A percentile compares a stretch with the other conserved stretches of the same genome.
Evolutionary conservation across 805 yeast species (phyloP).

Genomic region (Sugiyamaella chiloensis): DNA sequence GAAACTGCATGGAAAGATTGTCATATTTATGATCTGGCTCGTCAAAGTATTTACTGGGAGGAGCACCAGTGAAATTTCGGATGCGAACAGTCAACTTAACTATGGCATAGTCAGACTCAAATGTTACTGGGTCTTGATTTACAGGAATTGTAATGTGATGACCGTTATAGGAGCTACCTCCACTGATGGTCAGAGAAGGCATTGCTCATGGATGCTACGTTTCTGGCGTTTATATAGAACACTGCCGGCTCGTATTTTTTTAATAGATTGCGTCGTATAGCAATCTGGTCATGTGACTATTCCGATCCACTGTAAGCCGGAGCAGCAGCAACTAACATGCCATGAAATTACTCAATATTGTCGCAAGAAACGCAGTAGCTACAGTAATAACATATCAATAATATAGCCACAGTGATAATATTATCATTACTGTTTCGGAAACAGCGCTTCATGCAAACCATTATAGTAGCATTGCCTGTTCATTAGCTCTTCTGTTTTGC

Average conservation of each 20-base stretch:
- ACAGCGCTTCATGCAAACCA: no score
- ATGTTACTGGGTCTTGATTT: slow-evolving; percentile 40
- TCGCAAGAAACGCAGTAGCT: no score
- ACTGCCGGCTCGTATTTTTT: slow-evolving; percentile 2
- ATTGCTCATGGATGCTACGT: no score
- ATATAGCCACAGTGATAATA: no score
- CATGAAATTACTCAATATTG: no score
- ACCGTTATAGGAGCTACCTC: slow-evolving; percentile 21
- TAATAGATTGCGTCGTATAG: neutral
- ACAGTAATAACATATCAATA: no score
- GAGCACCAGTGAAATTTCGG: slow-evolving; percentile 46
- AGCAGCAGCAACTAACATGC: no score
- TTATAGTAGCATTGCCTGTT: no score
- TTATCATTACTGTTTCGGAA: no score
- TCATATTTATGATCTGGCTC: slow-evolving; percentile 27
- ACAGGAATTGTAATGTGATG: slow-evolving; percentile 39
- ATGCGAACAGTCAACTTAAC: slow-evolving; percentile 41
- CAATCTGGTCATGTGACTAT: neutral
- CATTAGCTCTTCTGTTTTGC: no score
- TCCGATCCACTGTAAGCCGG: no score
- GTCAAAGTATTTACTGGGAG: slow-evolving; percentile 26
- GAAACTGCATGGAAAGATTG: slow-evolving; percentile 38
- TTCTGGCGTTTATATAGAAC: no score
- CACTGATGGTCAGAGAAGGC: slow-evolving; percentile 21
- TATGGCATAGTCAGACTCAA: slow-evolving; percentile 40